A percentile compares a stretch with the other conserved stretches of the same genome.
These are phyloP conservation scores for Leccinum subrobustum DNA, from an alignment of 1,284 basidiomycete genomes.

Conservation along the genomic window DNA sequence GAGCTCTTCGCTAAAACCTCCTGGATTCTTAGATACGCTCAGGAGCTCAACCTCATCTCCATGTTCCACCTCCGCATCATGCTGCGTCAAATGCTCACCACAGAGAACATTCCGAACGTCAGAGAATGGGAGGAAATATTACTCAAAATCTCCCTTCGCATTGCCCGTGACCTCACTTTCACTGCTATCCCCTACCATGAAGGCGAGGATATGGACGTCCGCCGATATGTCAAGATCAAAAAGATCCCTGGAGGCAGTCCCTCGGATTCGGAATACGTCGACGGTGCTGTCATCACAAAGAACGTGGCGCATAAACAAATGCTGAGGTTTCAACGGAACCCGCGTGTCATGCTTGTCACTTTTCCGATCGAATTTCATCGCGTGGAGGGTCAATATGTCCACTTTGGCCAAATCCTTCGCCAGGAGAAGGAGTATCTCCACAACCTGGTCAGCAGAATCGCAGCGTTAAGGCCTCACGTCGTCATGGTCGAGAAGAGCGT, in stretches of 20 bases:
- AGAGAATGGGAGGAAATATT: slow-evolving; percentile 86
- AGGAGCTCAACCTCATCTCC: slow-evolving; percentile 81
- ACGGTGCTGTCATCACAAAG: slow-evolving; percentile 97
- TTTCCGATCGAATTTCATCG: slow-evolving; percentile 96
- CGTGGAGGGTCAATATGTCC: slow-evolving; percentile 92
- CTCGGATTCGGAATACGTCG: slow-evolving; percentile 93
- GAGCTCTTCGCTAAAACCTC: slow-evolving; percentile 2
- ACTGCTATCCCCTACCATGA: slow-evolving; percentile 71
- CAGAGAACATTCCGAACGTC: slow-evolving; percentile 73
- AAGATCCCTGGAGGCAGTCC: slow-evolving; percentile 95
- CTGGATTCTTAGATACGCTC: slow-evolving; percentile 55
- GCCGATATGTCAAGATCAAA: slow-evolving; percentile 97
- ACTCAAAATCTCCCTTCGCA: slow-evolving; percentile 74
- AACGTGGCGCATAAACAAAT: slow-evolving; percentile 95
- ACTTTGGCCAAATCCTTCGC: slow-evolving; percentile 88
- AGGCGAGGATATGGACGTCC: slow-evolving; percentile 92
- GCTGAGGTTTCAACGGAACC: slow-evolving; percentile 69
- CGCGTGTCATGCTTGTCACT: slow-evolving; percentile 93
- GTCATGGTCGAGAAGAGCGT: slow-evolving; percentile 93
- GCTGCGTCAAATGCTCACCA: slow-evolving; percentile 85
- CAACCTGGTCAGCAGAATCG: slow-evolving; percentile 86
- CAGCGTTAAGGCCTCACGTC: slow-evolving; percentile 88
- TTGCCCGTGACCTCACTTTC: slow-evolving; percentile 76
- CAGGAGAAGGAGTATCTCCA: slow-evolving; percentile 96
- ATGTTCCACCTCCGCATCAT: slow-evolving; percentile 87